Evolutionary conservation across 2,329 filamentous ascomycete genomes (phyloP).

Genomic region (Magnaporthiopsis rhizophila): DNA sequence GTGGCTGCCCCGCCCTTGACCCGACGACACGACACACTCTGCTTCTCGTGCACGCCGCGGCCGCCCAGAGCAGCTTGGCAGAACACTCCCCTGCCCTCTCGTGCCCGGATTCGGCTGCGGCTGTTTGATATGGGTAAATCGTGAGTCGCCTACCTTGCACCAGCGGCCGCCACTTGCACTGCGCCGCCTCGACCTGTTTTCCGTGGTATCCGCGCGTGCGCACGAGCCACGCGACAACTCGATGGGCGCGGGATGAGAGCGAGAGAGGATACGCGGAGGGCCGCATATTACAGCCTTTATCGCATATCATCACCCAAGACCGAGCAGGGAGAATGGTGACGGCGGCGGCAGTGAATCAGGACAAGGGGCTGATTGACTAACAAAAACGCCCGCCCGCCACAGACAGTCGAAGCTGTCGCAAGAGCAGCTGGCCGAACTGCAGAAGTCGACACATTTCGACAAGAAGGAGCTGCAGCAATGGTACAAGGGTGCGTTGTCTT

Average conservation of each 20-base stretch:
- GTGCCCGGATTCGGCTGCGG: not conserved
- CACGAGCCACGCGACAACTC: too few relatives aligned
- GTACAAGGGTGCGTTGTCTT: conserved; percentile 76
- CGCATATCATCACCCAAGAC: not conserved
- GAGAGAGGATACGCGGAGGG: not conserved
- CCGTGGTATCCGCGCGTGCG: not conserved
- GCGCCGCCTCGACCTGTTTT: not conserved
- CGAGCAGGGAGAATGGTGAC: not conserved
- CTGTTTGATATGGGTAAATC: conserved; percentile 42
- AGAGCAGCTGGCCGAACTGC: conserved; percentile 89
- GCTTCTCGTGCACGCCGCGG: not conserved
- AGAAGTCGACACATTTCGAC: conserved; percentile 96
- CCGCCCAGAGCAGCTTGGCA: conserved; percentile 1
- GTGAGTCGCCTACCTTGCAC: conserved; percentile 30
- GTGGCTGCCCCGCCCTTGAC: not conserved
- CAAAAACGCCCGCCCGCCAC: conserved; percentile 8
- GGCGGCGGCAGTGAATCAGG: not conserved
- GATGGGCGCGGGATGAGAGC: not conserved
- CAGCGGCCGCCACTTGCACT: conserved; percentile 8
- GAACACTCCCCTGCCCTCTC: not conserved
- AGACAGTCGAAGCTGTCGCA: conserved; percentile 98
- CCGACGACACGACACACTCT: not conserved
- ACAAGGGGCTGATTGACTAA: not conserved
- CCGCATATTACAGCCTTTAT: not conserved
- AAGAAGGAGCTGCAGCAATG: conserved; percentile 99